Base-by-base conservation (phyloP, 129 eudicot species). In the Apium graveolens region DNA sequence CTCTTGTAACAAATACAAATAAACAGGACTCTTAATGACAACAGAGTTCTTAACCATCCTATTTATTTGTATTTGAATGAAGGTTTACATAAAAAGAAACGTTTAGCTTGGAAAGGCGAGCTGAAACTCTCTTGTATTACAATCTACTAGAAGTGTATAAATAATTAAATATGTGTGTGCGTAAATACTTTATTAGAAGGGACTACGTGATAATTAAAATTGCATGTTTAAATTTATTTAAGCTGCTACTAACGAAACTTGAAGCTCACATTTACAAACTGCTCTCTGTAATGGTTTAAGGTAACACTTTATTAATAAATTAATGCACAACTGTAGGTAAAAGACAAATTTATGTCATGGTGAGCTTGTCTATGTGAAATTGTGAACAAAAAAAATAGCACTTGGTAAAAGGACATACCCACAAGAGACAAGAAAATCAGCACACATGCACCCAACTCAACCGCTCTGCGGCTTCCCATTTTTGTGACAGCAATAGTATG, bases 401-500 rank as follows among this genome's bases (percentile, higher is more conserved):
- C 60, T 26, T 10, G 20, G 62, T 9, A 18, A 8, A 78, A 74
- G 41, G 42, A 63, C 90, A 60, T 81, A 95, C 98, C 97, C 71
- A 95, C 79, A 68, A 95, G 91, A 39, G 98, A 95, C 43, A 92
- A 84, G 77, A 88, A 68, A 60, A 95, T 90, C 80, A 95, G 70
- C 75, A 88, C 80, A 57, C 92, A 86, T 31, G 92, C 98, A 74
- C 98, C 98, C 79, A 95, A 83, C 85, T 95, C 94, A 42, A 95
- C 92, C 38, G 97, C 96, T 88, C 90, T 84, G 70, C 98, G 96
- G 78, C 98, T 95, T 69, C 98, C 98, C 92, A 95, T 88, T 86
- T 95, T 95, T 4, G 98, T 95, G 20, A 95, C 98, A n/a, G 97
- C 96, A 82, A 91, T 91, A 43, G 98, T 95, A 81, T 95, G 98